Evolutionary conservation across 495 filamentous ascomycete genomes (phyloP).

Genomic region (Podospora pseudoanserina): DNA sequence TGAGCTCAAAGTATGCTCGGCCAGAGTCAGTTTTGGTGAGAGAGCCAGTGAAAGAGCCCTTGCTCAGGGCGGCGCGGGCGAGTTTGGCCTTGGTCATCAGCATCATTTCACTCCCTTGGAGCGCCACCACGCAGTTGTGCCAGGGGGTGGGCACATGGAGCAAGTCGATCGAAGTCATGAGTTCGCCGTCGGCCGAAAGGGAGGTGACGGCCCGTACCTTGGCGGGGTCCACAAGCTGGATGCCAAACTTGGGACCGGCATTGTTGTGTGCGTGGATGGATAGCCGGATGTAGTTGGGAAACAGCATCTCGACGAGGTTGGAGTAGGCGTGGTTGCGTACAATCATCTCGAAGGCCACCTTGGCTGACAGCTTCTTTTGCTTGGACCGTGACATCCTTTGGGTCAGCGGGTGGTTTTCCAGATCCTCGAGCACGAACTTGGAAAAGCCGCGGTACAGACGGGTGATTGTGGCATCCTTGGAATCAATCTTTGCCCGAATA

Average conservation of each 20-base stretch:
- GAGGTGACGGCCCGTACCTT: slow-evolving; percentile 13
- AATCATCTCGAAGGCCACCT: slow-evolving; percentile 24
- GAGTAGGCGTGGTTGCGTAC: slow-evolving; percentile 25
- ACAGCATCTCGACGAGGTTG: slow-evolving; percentile 12
- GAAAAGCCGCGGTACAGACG: slow-evolving; percentile 45
- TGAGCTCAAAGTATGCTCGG: slow-evolving; percentile 12
- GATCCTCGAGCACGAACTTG: slow-evolving; percentile 47
- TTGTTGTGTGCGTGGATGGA: slow-evolving; percentile 26
- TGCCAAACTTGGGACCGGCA: slow-evolving; percentile 22
- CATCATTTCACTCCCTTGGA: slow-evolving; percentile 14
- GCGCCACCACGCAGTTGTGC: slow-evolving; percentile 21
- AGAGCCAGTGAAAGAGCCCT: slow-evolving; percentile 12
- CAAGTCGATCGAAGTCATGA: slow-evolving; percentile 20
- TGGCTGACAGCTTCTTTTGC: slow-evolving; percentile 21
- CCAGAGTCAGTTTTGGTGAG: not conserved
- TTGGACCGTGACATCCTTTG: slow-evolving; percentile 19
- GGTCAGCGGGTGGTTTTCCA: slow-evolving; percentile 31
- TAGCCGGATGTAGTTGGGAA: slow-evolving; percentile 13
- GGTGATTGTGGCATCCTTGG: slow-evolving; percentile 31
- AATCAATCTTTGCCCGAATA: slow-evolving; percentile 35
- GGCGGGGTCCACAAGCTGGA: slow-evolving; percentile 20
- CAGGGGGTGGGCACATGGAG: slow-evolving; percentile 23
- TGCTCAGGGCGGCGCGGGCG: slow-evolving; percentile 12
- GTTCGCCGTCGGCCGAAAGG: slow-evolving; percentile 17
- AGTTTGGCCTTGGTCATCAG: slow-evolving; percentile 22